Base-by-base conservation (phyloP, 2,329 filamentous ascomycete species). In the Sclerotinia glacialis region DNA sequence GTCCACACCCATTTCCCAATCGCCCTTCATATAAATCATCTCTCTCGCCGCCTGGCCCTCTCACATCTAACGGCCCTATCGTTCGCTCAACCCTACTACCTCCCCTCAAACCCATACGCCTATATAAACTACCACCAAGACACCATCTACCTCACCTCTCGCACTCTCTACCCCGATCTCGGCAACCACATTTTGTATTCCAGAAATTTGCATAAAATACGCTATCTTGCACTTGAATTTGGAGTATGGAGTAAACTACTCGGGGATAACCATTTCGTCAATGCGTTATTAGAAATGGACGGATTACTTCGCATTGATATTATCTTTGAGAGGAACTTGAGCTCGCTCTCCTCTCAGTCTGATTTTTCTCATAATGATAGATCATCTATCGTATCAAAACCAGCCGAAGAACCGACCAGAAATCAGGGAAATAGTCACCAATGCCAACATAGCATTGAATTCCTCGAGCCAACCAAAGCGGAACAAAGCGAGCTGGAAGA, bases 231-330 rank as follows among this genome's bases (percentile, higher is more conserved):
- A 9, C 2, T 65, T 0, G 31, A 58, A 6, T 65, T 65, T 14
- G 7, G 23, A 5, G 53, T 23, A 5, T 65, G 62, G 62, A 26
- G 28, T 14, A 14, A 21, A 2, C 7, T 65, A 28, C n/a, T 65
- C 12, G 12, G 42, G 12, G 62, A 65, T 31, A 65, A 65, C 31
- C n/a, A 58, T 58, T 65, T 65, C 3, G 53, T 65, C 5, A 65
- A 40, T 58, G 62, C 53, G 4, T 8, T 65, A 14, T 50, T 65
- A 16, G 62, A 65, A 23, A 65, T 59, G 55, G 62, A 65, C 11
- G 62, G 31, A 14, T n/a, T 65, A 16, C 9, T 47, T 9, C n/a
- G 28, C 0, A 49, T 65, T 34, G 40, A 28, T 9, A 37, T 65
- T 18, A 11, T 58, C 2, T 58, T 65, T 23, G 62, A 58, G n/a